phyloP scores from a whole-genome alignment of 2,329 filamentous ascomycete genomes.

The Dothistroma septosporum region DNA sequence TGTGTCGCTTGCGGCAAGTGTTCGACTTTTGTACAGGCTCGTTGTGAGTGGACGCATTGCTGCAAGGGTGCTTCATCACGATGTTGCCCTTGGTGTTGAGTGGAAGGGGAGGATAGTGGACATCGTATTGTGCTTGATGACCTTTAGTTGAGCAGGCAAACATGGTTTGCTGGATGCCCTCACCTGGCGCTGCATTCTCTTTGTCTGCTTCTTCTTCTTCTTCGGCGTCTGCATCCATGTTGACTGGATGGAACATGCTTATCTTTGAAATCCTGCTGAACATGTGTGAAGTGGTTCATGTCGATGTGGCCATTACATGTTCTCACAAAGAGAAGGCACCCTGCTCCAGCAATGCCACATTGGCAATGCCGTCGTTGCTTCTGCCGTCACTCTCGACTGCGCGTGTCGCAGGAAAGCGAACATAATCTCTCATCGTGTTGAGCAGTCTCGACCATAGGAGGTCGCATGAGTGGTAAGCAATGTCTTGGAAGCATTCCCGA shows the following conservation, averaged over 20 bases:
- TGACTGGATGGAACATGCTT: not conserved
- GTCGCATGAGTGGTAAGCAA: not conserved
- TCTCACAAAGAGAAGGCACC: not conserved
- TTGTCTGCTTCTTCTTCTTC: not conserved
- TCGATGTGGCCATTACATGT: not conserved
- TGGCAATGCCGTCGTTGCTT: not conserved
- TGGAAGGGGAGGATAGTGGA: constrained; percentile 1
- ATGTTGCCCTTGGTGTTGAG: constrained; percentile 7
- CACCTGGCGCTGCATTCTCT: constrained; percentile 1
- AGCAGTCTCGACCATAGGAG: constrained; percentile 3
- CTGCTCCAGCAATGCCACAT: constrained; percentile 2
- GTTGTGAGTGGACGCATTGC: not conserved
- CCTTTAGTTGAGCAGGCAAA: not conserved
- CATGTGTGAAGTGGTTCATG: not conserved
- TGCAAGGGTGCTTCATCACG: constrained; percentile 1
- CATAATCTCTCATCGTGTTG: not conserved
- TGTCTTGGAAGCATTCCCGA: not conserved
- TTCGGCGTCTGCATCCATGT: not conserved
- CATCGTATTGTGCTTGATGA: not conserved
- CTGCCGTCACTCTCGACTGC: not conserved
- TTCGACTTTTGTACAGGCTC: not conserved
- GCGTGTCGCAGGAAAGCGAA: not conserved
- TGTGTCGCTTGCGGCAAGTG: constrained; percentile 3
- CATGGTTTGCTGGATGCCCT: not conserved
- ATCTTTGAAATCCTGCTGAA: not conserved